Percentiles rank a stretch among this genome's conserved stretches.
Conservation (phyloP, 2,329 filamentous ascomycete genomes). For the Colletotrichum noveboracense region DNA sequence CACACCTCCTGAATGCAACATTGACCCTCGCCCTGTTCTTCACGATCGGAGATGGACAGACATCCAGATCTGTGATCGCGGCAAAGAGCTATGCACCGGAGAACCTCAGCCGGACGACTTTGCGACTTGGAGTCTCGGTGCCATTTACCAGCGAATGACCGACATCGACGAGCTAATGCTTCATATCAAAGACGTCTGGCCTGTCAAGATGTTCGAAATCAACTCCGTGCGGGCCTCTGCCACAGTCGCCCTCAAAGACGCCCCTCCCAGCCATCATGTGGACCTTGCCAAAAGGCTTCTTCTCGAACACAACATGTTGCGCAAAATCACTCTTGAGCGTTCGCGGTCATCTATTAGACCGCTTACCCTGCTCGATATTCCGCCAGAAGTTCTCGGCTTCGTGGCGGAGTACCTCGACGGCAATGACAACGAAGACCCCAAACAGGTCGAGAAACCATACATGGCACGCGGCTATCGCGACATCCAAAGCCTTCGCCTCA, state of each 20-base stretch:
- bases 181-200: neutral
- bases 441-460: too few species aligned
- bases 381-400: neutral
- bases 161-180: neutral
- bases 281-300: neutral
- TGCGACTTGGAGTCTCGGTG: neutral
- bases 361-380: too few species aligned
- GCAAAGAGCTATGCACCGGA: neutral
- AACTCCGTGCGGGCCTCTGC: neutral
- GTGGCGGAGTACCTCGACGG: fast-evolving
- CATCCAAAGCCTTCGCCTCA: neutral
- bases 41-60: neutral
- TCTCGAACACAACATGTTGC: fast-evolving
- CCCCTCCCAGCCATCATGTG: neutral
- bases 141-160: neutral
- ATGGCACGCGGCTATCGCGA: too few species aligned
- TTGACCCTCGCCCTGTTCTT: neutral
- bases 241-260: neutral
- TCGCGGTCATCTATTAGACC: fast-evolving
- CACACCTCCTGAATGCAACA: neutral
- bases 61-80: fast-evolving
- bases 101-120: fast-evolving
- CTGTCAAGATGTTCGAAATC: neutral
- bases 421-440: fast-evolving
- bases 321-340: fast-evolving